Base-by-base conservation (phyloP, 192 early-diverging fungal genomes). In the Gigaspora rosea region DNA sequence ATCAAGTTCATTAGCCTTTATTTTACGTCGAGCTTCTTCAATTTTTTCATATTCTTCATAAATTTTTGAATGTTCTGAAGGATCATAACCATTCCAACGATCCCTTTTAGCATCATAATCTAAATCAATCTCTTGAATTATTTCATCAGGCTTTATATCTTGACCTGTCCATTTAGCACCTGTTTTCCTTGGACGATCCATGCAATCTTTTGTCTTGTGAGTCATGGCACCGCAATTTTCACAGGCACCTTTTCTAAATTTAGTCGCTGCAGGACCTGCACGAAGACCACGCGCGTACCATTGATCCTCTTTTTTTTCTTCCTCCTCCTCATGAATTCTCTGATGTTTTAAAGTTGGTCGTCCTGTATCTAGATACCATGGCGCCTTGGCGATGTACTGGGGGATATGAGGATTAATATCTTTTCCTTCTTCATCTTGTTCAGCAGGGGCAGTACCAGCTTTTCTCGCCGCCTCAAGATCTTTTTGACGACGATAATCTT, bases 321-420 rank as follows among this genome's bases (percentile, higher is more conserved):
- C 77, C 15, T 82, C 78, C 6, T 79, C 58, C 0, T 58, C 79
- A 5, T 80, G 80, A 56, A 85, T 81, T 46, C 90, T 89, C 80
- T 98, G 96, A 85, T 98, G 96, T 76, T 95, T 94, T 66, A 98
- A 88, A 2, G 95, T 93, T 0, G 91, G 82, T 79, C 92, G 83
- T 15, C 93, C 94, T 15, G 91, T 90, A 78, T 92, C 91, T 58
- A 95, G 84, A 80, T 95, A 95, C 94, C 87, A 99, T 79, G 97
- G 97, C 61, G 96, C 96, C 56, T 97, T 90, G 12, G 94, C 91
- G 84, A 98, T 98, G 82, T 94, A 98, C 72, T 97, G 90, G 7
- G 98, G 98, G 62, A 98, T 98, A 80, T 99, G 97, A 20, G 98
- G 98, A 81, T 99, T 99, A 86, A 99, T 98, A 78, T 94, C 93